Conservation (phyloP, 495 filamentous ascomycete genomes). For the Parmelia sp. region DNA sequence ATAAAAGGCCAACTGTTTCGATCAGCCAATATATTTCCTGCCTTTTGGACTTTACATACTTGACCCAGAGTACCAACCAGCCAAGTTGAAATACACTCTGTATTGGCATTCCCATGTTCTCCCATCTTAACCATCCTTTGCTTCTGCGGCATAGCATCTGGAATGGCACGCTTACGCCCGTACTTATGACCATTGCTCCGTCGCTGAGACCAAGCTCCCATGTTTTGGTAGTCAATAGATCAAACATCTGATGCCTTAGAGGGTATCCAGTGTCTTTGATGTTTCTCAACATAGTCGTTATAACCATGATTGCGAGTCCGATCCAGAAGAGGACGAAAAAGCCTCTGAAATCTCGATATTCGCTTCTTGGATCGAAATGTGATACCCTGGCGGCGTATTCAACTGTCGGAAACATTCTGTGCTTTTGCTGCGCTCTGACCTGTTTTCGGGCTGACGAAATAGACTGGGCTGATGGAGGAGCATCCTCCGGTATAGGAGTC, state of each 20-base stretch:
- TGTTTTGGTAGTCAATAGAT: constrained; percentile 75
- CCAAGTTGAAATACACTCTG: constrained; percentile 74
- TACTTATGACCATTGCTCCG: constrained; percentile 72
- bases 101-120: constrained; percentile 63
- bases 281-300: constrained; percentile 84
- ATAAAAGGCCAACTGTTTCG: constrained; percentile 67
- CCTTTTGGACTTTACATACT: constrained; percentile 38
- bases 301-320: constrained; percentile 89
- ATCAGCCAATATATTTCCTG: constrained; percentile 24
- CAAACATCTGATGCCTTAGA: constrained; percentile 77
- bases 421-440: constrained; percentile 71
- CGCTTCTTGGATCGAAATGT: constrained; percentile 88
- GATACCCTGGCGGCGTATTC: constrained; percentile 90
- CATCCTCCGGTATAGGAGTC: constrained; percentile 86
- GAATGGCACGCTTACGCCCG: constrained; percentile 63
- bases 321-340: constrained; percentile 99
- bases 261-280: constrained; percentile 90
- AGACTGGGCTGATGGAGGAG: constrained; percentile 79
- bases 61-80: constrained; percentile 82
- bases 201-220: constrained; percentile 83
- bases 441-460: constrained; percentile 81
- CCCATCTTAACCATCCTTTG: constrained; percentile 61
- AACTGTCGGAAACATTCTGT: constrained; percentile 89
- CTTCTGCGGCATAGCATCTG: constrained; percentile 58
- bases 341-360: constrained; percentile 89